phyloP scores from a whole-genome alignment of 2,329 filamentous ascomycete species.

The Colletotrichum filicis region DNA sequence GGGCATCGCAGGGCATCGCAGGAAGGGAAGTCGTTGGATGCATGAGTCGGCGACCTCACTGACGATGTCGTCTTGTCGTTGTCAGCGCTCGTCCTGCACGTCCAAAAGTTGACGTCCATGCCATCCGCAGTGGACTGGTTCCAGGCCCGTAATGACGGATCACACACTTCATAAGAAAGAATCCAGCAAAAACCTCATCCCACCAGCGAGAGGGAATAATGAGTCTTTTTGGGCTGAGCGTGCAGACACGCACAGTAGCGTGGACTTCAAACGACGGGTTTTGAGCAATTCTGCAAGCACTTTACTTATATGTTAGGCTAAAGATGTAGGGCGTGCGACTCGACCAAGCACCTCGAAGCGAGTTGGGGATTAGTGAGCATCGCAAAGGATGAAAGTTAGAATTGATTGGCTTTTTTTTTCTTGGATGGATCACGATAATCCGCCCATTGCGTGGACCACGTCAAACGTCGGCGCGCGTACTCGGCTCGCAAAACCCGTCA shows the following conservation, averaged over 20 bases:
- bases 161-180: neutral
- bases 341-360: neutral
- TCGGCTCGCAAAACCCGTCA: neutral
- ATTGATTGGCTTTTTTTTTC: neutral
- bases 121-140: neutral
- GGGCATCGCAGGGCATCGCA: neutral
- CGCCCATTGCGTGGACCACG: neutral
- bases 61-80: slow-evolving; percentile 1
- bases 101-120: slow-evolving; percentile 5
- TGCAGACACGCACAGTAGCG: slow-evolving; percentile 11
- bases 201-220: neutral
- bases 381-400: neutral
- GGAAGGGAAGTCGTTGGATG: neutral
- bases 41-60: slow-evolving; percentile 9
- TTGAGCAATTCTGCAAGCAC: neutral
- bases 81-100: neutral
- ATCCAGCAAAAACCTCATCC: neutral
- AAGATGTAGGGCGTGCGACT: neutral
- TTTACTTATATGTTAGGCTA: neutral
- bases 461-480: slow-evolving; percentile 1
- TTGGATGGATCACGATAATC: neutral
- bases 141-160: neutral
- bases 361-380: neutral
- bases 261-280: neutral
- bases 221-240: neutral